Evolutionary conservation across 176 grass and related monocot genomes (phyloP).

Genomic region (Hordeum marinum): DNA sequence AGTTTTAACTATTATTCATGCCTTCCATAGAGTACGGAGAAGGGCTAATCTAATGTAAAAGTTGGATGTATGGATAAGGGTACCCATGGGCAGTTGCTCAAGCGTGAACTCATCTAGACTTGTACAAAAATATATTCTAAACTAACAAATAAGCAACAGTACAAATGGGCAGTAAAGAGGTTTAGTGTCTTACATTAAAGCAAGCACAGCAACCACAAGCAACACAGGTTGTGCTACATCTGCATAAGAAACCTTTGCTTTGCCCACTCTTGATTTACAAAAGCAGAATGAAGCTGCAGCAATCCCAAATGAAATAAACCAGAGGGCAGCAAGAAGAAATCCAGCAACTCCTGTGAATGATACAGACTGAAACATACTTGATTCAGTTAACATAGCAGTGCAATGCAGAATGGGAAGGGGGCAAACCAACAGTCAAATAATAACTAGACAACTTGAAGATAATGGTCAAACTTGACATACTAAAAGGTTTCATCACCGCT

Average conservation of each 20-base stretch:
- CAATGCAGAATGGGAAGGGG: not conserved
- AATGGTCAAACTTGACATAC: not conserved
- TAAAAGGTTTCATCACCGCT: not conserved
- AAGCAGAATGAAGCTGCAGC: conserved; percentile 40
- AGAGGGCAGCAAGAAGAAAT: conserved; percentile 55
- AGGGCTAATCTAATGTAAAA: not conserved
- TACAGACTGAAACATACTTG: conserved; percentile 73
- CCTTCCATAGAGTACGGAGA: not conserved
- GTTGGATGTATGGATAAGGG: not conserved
- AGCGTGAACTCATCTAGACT: not conserved
- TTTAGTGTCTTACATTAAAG: conserved; percentile 57
- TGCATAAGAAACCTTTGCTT: conserved; percentile 39
- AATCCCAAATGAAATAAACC: conserved; percentile 63
- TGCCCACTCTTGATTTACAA: conserved; percentile 47
- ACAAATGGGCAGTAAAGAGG: not conserved
- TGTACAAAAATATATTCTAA: not conserved
- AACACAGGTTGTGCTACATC: conserved; percentile 38
- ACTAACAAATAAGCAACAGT: not conserved
- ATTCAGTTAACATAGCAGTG: not conserved
- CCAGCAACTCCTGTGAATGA: conserved; percentile 78
- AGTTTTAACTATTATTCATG: not conserved
- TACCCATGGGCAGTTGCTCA: not conserved
- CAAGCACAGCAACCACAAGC: conserved; percentile 46
- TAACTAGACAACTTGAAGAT: not conserved
- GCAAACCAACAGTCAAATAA: not conserved